These are phyloP conservation scores for Arachis stenosperma DNA, from an alignment of 306 rosid species.

Conservation along the genomic window DNA sequence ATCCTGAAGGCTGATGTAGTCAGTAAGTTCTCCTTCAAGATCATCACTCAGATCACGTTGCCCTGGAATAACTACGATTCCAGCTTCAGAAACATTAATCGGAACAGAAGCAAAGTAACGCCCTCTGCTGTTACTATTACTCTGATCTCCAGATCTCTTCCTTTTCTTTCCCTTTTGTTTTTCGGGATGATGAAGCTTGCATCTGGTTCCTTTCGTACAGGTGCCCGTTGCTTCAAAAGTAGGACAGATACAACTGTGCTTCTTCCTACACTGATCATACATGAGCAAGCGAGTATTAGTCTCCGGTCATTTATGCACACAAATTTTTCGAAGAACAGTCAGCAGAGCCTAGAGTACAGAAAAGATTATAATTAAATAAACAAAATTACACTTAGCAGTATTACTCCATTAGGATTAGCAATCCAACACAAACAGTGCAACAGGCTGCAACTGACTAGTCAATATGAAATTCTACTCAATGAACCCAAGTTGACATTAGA, in stretches of 20 bases:
- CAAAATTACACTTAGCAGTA: not conserved
- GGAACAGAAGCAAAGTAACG: conserved; percentile 73
- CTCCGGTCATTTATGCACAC: too few relatives aligned
- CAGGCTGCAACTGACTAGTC: conserved; percentile 17
- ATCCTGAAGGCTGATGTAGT: conserved; percentile 59
- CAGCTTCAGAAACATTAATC: conserved; percentile 41
- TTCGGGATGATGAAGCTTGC: conserved; percentile 94
- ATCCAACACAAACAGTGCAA: conserved; percentile 10
- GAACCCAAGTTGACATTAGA: conserved; percentile 10
- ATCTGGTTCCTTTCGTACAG: conserved; percentile 66
- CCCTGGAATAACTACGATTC: conserved; percentile 40
- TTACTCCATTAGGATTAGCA: conserved; percentile 14
- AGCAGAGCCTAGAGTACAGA: not conserved
- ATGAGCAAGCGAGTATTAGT: conserved; percentile 43
- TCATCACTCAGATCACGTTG: conserved; percentile 32
- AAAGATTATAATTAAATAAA: conserved; percentile 4
- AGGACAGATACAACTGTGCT: conserved; percentile 88
- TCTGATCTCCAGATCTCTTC: conserved; percentile 61
- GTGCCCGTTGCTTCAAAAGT: conserved; percentile 81
- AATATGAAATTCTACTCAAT: not conserved
- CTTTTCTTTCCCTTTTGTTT: conserved; percentile 71
- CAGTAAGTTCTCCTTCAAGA: conserved; percentile 48
- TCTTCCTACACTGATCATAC: conserved; percentile 87
- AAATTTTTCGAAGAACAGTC: not conserved
- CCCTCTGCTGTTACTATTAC: conserved; percentile 50